A percentile compares a stretch with the other conserved stretches of the same genome.
phyloP scores from a whole-genome alignment of 2,329 filamentous ascomycete species.

The Aciculosporium take region DNA sequence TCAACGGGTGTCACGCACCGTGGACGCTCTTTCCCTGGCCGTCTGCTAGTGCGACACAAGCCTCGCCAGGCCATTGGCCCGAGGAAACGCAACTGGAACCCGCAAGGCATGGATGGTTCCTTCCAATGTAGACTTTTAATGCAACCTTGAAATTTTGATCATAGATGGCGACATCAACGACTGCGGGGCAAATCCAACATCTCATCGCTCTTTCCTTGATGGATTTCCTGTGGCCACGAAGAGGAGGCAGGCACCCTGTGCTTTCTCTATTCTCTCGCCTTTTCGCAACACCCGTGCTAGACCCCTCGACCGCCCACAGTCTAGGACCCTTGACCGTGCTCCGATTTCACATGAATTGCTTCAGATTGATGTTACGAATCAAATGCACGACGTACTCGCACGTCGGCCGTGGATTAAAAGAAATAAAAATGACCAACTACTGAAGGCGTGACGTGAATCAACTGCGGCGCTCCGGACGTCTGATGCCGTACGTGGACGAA shows the following conservation, averaged over 20 bases:
- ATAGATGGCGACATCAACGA: slow-evolving; percentile 7
- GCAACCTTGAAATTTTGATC: too few relatives aligned
- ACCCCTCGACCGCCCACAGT: not conserved
- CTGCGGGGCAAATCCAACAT: slow-evolving; percentile 5
- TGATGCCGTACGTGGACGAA: not conserved
- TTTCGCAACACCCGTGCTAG: not conserved
- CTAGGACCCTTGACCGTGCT: not conserved
- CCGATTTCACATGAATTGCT: not conserved
- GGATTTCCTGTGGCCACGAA: not conserved
- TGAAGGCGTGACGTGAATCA: too few relatives aligned
- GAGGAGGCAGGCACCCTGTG: not conserved
- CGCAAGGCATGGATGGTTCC: too few relatives aligned
- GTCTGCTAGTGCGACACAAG: too few relatives aligned
- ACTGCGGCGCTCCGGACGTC: not conserved
- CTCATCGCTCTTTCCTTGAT: slow-evolving; percentile 5
- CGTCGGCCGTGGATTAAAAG: not conserved
- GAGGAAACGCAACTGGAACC: not conserved
- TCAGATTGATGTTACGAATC: not conserved
- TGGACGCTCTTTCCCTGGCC: too few relatives aligned
- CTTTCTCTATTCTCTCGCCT: not conserved
- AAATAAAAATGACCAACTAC: too few relatives aligned
- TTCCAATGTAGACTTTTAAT: too few relatives aligned
- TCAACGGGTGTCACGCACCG: too few relatives aligned
- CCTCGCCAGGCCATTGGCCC: too few relatives aligned
- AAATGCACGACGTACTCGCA: not conserved